Conservation (phyloP, 1,284 basidiomycete species). For the Malassezia cuniculi region DNA sequence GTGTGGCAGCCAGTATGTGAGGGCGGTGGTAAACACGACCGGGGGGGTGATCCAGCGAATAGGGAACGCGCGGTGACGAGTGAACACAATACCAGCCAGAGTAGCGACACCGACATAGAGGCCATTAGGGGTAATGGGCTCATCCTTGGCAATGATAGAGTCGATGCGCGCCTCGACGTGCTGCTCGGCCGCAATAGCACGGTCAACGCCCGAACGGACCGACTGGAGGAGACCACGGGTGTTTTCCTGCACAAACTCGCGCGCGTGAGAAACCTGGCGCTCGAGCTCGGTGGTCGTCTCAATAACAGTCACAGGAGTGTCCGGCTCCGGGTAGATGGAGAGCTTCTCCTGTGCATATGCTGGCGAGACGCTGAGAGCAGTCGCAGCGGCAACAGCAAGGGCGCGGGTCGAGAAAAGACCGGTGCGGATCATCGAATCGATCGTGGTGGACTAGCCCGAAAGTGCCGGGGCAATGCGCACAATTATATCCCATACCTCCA, state of each 20-base stretch:
- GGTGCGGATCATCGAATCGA: too few relatives aligned
- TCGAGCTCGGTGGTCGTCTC: conserved; percentile 33
- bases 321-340: conserved; percentile 27
- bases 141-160: conserved; percentile 58
- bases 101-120: conserved; percentile 62
- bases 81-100: conserved; percentile 70
- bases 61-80: conserved; percentile 55
- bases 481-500: too few relatives aligned
- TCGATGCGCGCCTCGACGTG: conserved; percentile 22
- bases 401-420: not conserved
- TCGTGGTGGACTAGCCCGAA: too few relatives aligned
- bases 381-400: not conserved
- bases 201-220: conserved; percentile 19
- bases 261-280: conserved; percentile 26
- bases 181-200: conserved; percentile 35
- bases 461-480: too few relatives aligned
- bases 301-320: conserved; percentile 19
- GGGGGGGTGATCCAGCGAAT: conserved; percentile 41
- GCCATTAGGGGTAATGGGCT: conserved; percentile 67
- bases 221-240: conserved; percentile 16
- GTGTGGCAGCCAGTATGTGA: conserved; percentile 42
- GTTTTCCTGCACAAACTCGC: conserved; percentile 17
- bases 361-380: too few relatives aligned
- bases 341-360: conserved; percentile 15
- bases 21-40: conserved; percentile 23